phyloP scores from a whole-genome alignment of 2,329 filamentous ascomycete species.

The Aspergillus sp. region DNA sequence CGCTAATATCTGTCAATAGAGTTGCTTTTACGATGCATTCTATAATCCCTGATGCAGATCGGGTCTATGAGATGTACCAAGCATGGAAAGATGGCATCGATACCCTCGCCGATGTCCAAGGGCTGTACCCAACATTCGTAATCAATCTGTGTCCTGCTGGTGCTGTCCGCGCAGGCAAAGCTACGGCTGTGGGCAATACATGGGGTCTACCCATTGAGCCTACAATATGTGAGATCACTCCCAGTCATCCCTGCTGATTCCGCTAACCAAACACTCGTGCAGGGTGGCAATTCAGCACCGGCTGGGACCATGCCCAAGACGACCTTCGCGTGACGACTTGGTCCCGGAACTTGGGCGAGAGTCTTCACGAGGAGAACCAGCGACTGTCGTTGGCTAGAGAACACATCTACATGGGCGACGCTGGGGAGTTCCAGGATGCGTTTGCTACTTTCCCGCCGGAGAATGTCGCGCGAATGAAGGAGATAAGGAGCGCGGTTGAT shows the following conservation, averaged over 20 bases:
- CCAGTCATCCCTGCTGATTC: neutral
- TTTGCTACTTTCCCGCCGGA: constrained; percentile 32
- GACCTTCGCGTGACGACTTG: constrained; percentile 38
- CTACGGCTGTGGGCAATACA: constrained; percentile 41
- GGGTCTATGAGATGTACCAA: constrained; percentile 33
- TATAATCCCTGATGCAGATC: constrained; percentile 36
- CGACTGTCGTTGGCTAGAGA: constrained; percentile 31
- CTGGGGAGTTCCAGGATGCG: constrained; percentile 38
- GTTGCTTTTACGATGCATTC: constrained; percentile 35
- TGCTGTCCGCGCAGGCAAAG: constrained; percentile 30
- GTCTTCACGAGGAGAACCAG: constrained; percentile 33
- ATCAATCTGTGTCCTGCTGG: constrained; percentile 30
- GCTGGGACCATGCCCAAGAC: constrained; percentile 37
- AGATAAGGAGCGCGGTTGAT: constrained; percentile 34
- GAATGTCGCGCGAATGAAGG: constrained; percentile 36
- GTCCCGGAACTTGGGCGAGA: constrained; percentile 28
- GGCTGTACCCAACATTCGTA: constrained; percentile 41
- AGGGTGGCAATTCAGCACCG: constrained; percentile 43
- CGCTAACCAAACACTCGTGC: neutral
- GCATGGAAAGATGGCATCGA: constrained; percentile 37
- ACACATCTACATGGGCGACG: constrained; percentile 41
- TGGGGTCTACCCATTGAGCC: constrained; percentile 37
- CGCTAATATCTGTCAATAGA: too few species aligned
- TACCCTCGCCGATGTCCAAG: constrained; percentile 35
- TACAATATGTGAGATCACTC: constrained; percentile 27